phyloP scores from a whole-genome alignment of 305 asterid species.

The Solanum hybrid region DNA sequence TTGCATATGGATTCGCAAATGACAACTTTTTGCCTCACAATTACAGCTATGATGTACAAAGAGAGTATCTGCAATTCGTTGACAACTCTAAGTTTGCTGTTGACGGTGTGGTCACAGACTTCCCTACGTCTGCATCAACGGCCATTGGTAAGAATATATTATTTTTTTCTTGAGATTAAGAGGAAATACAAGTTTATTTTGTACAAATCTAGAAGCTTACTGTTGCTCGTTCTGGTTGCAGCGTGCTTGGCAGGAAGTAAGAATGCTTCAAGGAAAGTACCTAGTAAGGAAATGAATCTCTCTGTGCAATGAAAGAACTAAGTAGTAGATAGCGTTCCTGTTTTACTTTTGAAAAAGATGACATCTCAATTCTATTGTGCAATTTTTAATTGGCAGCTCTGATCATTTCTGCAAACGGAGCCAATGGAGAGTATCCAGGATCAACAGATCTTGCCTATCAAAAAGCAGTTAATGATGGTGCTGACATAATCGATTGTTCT shows the following conservation, averaged over 20 bases:
- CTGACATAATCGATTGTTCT: constrained; percentile 79
- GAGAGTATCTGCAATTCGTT: constrained; percentile 61
- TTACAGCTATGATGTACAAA: constrained; percentile 74
- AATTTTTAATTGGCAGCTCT: constrained; percentile 27
- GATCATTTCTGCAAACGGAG: constrained; percentile 86
- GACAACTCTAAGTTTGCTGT: constrained; percentile 65
- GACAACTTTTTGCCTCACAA: constrained; percentile 59
- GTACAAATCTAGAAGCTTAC: not conserved
- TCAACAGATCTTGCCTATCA: constrained; percentile 79
- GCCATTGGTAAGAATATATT: constrained; percentile 46
- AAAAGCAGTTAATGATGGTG: constrained; percentile 81
- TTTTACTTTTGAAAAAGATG: not conserved
- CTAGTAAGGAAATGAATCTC: constrained; percentile 30
- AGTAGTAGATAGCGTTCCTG: not conserved
- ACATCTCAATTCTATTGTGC: constrained; percentile 1
- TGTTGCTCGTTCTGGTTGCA: constrained; percentile 19
- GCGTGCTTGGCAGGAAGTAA: constrained; percentile 51
- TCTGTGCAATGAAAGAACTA: not conserved
- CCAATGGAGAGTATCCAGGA: constrained; percentile 87
- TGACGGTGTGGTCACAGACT: constrained; percentile 77
- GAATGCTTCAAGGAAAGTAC: constrained; percentile 39
- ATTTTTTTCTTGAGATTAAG: not conserved
- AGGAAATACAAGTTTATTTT: not conserved
- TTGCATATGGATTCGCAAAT: constrained; percentile 64
- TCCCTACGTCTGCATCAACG: constrained; percentile 80